Conservation (phyloP, 176 grass and related monocot species). For the Musa troglodytarum region DNA sequence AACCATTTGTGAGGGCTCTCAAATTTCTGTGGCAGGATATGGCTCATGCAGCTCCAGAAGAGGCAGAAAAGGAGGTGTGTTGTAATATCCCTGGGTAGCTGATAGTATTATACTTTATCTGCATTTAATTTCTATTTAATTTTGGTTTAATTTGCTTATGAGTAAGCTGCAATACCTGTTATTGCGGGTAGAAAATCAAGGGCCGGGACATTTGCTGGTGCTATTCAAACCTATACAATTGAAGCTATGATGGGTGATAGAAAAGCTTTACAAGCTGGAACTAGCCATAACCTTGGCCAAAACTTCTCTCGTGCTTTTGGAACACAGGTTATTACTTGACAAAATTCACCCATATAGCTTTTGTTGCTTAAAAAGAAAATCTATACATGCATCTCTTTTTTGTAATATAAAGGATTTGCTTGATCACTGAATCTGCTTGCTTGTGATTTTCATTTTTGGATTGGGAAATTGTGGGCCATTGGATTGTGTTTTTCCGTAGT, state of each 20-base stretch:
- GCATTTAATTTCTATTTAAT: slow-evolving; percentile 12
- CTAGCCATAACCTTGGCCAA: slow-evolving; percentile 93
- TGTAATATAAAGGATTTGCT: too few relatives aligned
- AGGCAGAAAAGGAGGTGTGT: slow-evolving; percentile 82
- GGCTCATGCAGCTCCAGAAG: slow-evolving; percentile 77
- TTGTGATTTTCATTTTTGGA: too few relatives aligned
- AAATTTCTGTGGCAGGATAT: slow-evolving; percentile 99
- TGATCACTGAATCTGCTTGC: too few relatives aligned
- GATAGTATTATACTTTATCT: slow-evolving; percentile 4
- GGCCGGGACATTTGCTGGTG: slow-evolving; percentile 88
- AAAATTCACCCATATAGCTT: too few relatives aligned
- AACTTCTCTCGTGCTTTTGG: slow-evolving; percentile 95
- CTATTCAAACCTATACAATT: slow-evolving; percentile 80
- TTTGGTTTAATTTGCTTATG: slow-evolving; percentile 58
- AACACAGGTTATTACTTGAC: slow-evolving; percentile 45
- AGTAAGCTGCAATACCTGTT: slow-evolving; percentile 89
- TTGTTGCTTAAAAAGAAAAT: too few relatives aligned
- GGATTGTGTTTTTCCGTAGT: too few relatives aligned
- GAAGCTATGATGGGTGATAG: slow-evolving; percentile 99
- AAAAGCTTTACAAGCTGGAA: slow-evolving; percentile 97
- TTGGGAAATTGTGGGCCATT: too few relatives aligned
- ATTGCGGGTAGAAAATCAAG: slow-evolving; percentile 90
- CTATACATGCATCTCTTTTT: too few relatives aligned
- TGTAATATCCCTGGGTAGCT: slow-evolving; percentile 14
- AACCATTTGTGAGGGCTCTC: slow-evolving; percentile 90